Percentiles rank a stretch among this genome's conserved stretches.
phyloP scores from a whole-genome alignment of 805 yeast species.

The Saturnispora sanitii region DNA sequence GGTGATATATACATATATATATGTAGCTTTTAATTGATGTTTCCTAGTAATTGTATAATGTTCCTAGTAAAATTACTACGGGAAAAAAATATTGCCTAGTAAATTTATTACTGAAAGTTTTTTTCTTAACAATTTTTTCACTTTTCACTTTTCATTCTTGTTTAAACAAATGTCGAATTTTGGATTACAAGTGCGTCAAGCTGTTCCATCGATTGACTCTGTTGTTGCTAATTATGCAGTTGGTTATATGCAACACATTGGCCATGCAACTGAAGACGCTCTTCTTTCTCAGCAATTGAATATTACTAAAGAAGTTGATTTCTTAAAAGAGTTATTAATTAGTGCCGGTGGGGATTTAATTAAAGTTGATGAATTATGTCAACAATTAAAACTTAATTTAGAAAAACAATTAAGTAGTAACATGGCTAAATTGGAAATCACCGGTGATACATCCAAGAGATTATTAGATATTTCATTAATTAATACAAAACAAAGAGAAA shows the following conservation, averaged over 20 bases:
- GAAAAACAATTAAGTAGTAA: slow-evolving; percentile 50
- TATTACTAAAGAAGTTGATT: slow-evolving; percentile 56
- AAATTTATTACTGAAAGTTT: too few relatives aligned
- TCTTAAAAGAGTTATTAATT: slow-evolving; percentile 51
- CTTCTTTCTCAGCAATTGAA: slow-evolving; percentile 68
- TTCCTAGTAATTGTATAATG: too few relatives aligned
- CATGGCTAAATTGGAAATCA: slow-evolving; percentile 62
- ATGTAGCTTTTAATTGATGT: too few relatives aligned
- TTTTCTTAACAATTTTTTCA: neutral
- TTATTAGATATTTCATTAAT: slow-evolving; percentile 69
- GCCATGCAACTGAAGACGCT: slow-evolving; percentile 69
- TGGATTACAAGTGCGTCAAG: slow-evolving; percentile 61
- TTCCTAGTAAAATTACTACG: too few relatives aligned
- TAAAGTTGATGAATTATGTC: slow-evolving; percentile 42
- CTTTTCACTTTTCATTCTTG: neutral
- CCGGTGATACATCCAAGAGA: slow-evolving; percentile 84
- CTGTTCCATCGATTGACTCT: slow-evolving; percentile 78
- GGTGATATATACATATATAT: too few relatives aligned
- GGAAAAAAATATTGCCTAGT: too few relatives aligned
- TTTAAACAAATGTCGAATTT: slow-evolving; percentile 24
- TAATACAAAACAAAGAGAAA: slow-evolving; percentile 60
- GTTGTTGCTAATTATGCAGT: slow-evolving; percentile 83
- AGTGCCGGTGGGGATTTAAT: slow-evolving; percentile 75
- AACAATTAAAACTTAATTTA: slow-evolving; percentile 38
- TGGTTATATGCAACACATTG: slow-evolving; percentile 80